Conservation (phyloP, 2,329 filamentous ascomycete genomes). For the Arachnomyces sp. region DNA sequence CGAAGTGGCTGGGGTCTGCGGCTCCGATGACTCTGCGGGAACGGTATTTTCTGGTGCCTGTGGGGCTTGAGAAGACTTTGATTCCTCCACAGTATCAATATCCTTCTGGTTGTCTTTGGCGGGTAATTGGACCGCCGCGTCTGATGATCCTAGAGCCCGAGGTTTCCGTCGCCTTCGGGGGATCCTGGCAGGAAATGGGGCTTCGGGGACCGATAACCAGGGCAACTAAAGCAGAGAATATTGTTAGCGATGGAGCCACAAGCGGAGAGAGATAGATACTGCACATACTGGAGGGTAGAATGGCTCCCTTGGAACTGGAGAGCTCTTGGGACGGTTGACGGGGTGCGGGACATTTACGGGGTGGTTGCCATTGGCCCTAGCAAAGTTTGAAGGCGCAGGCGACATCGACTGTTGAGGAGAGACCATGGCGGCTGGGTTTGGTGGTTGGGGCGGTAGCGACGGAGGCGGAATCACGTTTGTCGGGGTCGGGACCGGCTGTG, state of each 20-base stretch:
- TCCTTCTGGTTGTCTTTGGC: conserved; percentile 30
- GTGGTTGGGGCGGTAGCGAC: conserved; percentile 26
- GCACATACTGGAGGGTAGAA: conserved; percentile 43
- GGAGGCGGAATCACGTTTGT: conserved; percentile 26
- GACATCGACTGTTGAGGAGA: conserved; percentile 30
- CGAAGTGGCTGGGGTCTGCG: conserved; percentile 51
- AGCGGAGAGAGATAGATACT: not conserved
- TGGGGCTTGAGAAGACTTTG: conserved; percentile 33
- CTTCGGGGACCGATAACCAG: conserved; percentile 51
- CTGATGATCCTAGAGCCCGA: conserved; percentile 26
- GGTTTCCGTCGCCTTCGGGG: conserved; percentile 38
- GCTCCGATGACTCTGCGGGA: conserved; percentile 30
- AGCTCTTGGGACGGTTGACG: conserved; percentile 19
- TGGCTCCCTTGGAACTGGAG: conserved; percentile 29
- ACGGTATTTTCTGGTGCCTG: conserved; percentile 16
- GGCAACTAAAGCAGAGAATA: conserved; percentile 38
- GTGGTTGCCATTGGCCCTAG: too few relatives aligned
- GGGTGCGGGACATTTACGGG: conserved; percentile 8
- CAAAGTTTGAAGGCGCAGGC: conserved; percentile 18
- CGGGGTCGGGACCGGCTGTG: conserved; percentile 32
- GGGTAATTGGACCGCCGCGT: conserved; percentile 42
- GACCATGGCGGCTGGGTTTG: conserved; percentile 26
- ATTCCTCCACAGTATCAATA: conserved; percentile 15
- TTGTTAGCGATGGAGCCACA: conserved; percentile 10
- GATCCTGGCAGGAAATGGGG: conserved; percentile 46